Base-by-base conservation (phyloP, 768 basidiomycete species). In the Cystobasidiopsis lactophilus region DNA sequence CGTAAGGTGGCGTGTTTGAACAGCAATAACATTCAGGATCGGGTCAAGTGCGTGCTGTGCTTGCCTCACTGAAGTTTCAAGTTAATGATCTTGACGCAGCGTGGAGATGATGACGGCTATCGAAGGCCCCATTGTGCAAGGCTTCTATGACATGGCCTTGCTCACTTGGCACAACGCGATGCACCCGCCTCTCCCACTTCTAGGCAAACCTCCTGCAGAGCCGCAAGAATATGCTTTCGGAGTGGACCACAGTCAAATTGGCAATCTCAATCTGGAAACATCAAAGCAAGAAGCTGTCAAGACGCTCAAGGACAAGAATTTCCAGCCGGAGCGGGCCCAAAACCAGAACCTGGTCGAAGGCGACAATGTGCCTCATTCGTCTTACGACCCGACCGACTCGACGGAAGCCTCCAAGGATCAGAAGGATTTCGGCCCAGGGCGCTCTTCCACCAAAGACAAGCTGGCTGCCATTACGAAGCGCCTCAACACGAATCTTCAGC, bases 91-190 rank as follows among this genome's bases (percentile, higher is more conserved):
- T 35, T 35, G 9, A 7, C 33, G 7, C 16, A 7, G 9, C 9
- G 9, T 69, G 37, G 68, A 69, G 64, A 74, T 79, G 73, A 79
- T 79, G 77, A 64, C 73, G 5, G 78, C 79, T 58, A 69, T 80
- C 40, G 79, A 81, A 60, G 79, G 79, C 0, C 75, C 77, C 0
- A 71, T 82, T 49, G 79, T 81, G 53, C 72, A 80, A 52, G 69
- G 74, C 3, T 69, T 81, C 57, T 80, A 79, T 65, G 80, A 81
- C 64, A 74, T 74, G 65, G 75, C 76, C 14, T 71, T 81, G 46
- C 69, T 78, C 51, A 48, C 44, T 23, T 63, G 55, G 55, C 39
- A 60, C 51, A 19, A 24, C 38, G 21, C n/a, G 1, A 40, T 60
- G 31, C 10, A 35, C 11, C 56, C 59, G 4, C 16, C 57, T 7